These are phyloP conservation scores for Digitaria exilis DNA, from an alignment of 202 grass and related monocot genomes.

Conservation along the genomic window DNA sequence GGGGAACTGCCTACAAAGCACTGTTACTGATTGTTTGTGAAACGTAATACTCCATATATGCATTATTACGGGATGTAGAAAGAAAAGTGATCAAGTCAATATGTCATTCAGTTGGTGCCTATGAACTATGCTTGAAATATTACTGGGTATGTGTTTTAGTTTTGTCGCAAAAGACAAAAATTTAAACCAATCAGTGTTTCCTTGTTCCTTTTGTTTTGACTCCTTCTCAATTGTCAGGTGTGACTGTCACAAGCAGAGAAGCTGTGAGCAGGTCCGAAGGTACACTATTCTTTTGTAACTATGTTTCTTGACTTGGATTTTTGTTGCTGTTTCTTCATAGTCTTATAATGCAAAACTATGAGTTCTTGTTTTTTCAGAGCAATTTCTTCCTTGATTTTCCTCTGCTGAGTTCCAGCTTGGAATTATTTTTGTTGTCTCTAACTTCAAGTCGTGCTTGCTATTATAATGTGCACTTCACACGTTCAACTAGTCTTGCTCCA, in stretches of 20 bases:
- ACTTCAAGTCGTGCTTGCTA: neutral
- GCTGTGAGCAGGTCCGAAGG: slow-evolving; percentile 65
- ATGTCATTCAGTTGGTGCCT: too few relatives aligned
- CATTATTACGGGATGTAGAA: neutral
- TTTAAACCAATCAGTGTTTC: neutral
- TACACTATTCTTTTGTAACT: slow-evolving; percentile 23
- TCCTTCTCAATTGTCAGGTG: slow-evolving; percentile 56
- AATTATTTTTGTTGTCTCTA: neutral
- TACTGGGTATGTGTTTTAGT: neutral
- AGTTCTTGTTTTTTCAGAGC: too few relatives aligned
- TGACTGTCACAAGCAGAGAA: slow-evolving; percentile 63
- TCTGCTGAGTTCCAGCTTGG: neutral
- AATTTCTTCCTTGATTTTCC: neutral
- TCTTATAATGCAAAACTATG: neutral
- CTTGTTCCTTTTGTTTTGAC: slow-evolving; percentile 21
- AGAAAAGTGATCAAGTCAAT: neutral
- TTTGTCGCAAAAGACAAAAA: neutral
- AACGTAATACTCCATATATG: neutral
- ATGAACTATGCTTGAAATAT: neutral
- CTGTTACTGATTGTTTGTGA: neutral
- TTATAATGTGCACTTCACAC: neutral
- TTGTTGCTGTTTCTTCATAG: neutral
- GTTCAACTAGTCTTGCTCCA: neutral
- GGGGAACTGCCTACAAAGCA: neutral
- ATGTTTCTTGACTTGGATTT: neutral